phyloP scores from a whole-genome alignment of 2,329 filamentous ascomycete genomes.

The Fusarium palustre region DNA sequence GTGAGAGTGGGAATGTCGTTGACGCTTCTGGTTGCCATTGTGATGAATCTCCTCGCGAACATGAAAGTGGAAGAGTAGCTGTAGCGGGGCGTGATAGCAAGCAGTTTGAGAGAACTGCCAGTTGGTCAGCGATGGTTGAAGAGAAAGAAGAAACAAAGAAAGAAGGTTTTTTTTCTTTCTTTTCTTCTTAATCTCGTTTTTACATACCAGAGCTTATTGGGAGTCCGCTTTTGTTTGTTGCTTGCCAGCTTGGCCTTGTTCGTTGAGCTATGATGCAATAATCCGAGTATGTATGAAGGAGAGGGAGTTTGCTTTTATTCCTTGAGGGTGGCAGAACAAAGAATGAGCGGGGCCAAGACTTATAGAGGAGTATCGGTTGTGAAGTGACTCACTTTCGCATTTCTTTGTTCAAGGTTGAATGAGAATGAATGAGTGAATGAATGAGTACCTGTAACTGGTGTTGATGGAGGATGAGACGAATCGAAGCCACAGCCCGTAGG shows the following conservation, averaged over 20 bases:
- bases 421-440: neutral
- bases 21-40: conserved; percentile 50
- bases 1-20: conserved; percentile 71
- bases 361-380: neutral
- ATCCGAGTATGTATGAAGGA: neutral
- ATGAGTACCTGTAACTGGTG: neutral
- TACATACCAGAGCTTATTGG: neutral
- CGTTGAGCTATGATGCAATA: conserved; percentile 6
- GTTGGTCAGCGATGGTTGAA: neutral
- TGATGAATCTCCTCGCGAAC: conserved; percentile 47
- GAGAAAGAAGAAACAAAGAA: too few species aligned
- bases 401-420: neutral
- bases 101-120: neutral
- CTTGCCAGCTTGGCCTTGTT: neutral
- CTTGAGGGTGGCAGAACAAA: neutral
- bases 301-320: neutral
- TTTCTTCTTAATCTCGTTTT: too few species aligned
- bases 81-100: neutral
- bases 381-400: neutral
- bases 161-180: neutral
- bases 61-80: conserved; percentile 8
- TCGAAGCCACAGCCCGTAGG: neutral
- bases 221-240: neutral
- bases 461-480: neutral
- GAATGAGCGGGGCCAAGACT: neutral